These are phyloP conservation scores for Yarrowia yakushimensis DNA, from an alignment of 805 yeast species.

Conservation along the genomic window DNA sequence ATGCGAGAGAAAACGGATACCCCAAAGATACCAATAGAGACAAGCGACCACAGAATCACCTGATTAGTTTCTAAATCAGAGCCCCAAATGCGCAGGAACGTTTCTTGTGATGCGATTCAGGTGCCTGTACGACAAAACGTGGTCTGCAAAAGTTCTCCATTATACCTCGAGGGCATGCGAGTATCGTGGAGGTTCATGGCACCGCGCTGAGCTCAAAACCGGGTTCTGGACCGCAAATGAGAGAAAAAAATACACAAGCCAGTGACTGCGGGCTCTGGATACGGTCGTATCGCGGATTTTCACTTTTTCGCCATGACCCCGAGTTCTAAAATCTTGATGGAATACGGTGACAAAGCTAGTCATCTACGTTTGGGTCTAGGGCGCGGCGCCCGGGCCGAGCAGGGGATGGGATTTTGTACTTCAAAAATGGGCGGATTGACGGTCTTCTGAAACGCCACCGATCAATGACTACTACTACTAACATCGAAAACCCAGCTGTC, in stretches of 20 bases:
- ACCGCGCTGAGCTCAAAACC: background rate
- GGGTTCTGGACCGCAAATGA: background rate
- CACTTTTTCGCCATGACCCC: background rate
- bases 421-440: background rate
- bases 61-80: background rate
- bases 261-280: background rate
- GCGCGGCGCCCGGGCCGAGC: background rate
- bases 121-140: background rate
- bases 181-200: background rate
- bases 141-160: background rate
- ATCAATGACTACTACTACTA: background rate
- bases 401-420: background rate
- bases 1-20: too few species aligned
- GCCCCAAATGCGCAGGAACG: background rate
- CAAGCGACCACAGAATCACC: background rate
- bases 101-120: too few species aligned
- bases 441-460: background rate
- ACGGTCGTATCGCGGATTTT: background rate
- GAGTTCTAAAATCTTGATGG: background rate
- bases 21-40: background rate
- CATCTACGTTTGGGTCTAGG: background rate
- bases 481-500: background rate
- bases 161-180: background rate
- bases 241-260: background rate
- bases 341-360: conserved; percentile 10